Evolutionary conservation across 164 flowering plant genomes (phyloP).

Genomic region (Annona squamosa): DNA sequence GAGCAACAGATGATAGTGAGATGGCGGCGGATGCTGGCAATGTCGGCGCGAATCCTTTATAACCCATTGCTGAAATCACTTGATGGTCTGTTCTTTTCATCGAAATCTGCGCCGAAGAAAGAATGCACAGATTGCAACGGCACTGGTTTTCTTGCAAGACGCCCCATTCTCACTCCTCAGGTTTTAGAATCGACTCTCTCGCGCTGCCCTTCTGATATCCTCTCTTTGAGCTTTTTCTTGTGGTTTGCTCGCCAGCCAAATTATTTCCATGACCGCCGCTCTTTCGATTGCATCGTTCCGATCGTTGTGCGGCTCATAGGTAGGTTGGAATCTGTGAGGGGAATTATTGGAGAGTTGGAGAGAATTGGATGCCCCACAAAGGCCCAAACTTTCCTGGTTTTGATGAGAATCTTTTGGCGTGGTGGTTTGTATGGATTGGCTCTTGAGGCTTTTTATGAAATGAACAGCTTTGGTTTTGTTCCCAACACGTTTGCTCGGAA

Average conservation of each 20-base stretch:
- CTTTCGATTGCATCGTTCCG: conserved; percentile 33
- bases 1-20: conserved; percentile 8
- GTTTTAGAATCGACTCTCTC: conserved; percentile 31
- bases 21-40: conserved; percentile 1
- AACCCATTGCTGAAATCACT: not conserved
- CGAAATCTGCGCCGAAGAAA: not conserved
- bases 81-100: not conserved
- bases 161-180: conserved; percentile 21
- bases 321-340: conserved; percentile 24
- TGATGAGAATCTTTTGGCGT: conserved; percentile 55
- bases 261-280: conserved; percentile 34
- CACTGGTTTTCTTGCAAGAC: not conserved
- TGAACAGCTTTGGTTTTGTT: conserved; percentile 36
- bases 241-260: conserved; percentile 53
- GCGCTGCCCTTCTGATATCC: conserved; percentile 48
- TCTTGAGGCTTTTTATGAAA: conserved; percentile 42
- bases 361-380: conserved; percentile 37
- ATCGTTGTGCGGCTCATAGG: conserved; percentile 30
- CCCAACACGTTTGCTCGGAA: conserved; percentile 50
- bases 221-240: conserved; percentile 49
- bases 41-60: not conserved
- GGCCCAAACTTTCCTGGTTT: conserved; percentile 44
- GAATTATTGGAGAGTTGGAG: conserved; percentile 32
- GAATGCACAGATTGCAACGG: not conserved
- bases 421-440: conserved; percentile 42